phyloP scores from a whole-genome alignment of 2,329 filamentous ascomycete genomes.

The Fusarium sp. region DNA sequence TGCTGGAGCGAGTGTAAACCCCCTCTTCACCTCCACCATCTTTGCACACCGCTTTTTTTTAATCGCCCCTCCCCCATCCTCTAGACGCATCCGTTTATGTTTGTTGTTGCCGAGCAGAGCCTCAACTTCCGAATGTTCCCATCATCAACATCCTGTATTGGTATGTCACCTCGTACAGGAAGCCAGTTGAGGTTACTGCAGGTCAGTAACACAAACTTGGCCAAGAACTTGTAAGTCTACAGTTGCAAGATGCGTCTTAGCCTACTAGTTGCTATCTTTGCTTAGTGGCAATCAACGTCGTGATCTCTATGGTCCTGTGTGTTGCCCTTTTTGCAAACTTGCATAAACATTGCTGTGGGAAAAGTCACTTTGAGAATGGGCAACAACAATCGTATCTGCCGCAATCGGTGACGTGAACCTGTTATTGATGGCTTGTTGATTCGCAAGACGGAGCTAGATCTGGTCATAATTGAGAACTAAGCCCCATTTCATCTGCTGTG shows the following conservation, averaged over 20 bases:
- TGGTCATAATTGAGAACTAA: slow-evolving; percentile 13
- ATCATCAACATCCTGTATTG: slow-evolving; percentile 12
- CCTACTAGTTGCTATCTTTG: slow-evolving; percentile 18
- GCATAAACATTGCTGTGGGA: slow-evolving; percentile 21
- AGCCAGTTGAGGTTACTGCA: slow-evolving; percentile 15
- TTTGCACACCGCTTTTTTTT: slow-evolving; percentile 50
- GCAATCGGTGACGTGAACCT: slow-evolving; percentile 11
- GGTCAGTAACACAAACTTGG: background rate
- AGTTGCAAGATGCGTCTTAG: slow-evolving; percentile 10
- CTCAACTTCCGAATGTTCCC: slow-evolving; percentile 36
- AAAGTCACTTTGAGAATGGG: slow-evolving; percentile 15
- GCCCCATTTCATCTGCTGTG: slow-evolving; percentile 7
- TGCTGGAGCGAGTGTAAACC: slow-evolving; percentile 34
- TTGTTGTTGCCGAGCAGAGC: slow-evolving; percentile 35
- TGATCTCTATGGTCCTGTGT: slow-evolving; percentile 19
- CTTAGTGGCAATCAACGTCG: slow-evolving; percentile 5
- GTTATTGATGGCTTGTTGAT: slow-evolving; percentile 18
- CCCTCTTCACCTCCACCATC: slow-evolving; percentile 48
- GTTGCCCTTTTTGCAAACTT: slow-evolving; percentile 21
- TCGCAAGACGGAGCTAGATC: slow-evolving; percentile 11
- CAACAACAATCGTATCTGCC: slow-evolving; percentile 20
- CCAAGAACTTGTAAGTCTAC: slow-evolving; percentile 13
- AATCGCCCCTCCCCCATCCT: slow-evolving; percentile 28
- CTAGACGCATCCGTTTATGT: slow-evolving; percentile 10
- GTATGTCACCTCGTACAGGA: slow-evolving; percentile 9